Evolutionary conservation across 2,329 filamentous ascomycete species (phyloP).

Genomic region (Diaporthe citriasiana): DNA sequence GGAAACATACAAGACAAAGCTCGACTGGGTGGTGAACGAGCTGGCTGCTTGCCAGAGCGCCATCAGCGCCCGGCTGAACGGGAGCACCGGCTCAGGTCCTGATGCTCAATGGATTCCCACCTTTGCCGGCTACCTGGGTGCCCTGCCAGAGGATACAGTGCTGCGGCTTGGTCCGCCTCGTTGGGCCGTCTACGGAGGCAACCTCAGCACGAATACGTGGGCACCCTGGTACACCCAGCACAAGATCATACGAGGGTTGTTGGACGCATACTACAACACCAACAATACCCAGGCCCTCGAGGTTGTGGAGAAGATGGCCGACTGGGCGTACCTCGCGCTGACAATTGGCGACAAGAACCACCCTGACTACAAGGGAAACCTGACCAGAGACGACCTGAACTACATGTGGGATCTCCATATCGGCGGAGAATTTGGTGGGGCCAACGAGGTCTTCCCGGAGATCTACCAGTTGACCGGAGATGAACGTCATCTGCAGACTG

Average conservation of each 20-base stretch:
- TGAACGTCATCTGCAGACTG: conserved; percentile 48
- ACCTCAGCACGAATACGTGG: conserved; percentile 50
- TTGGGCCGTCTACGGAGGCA: conserved; percentile 50
- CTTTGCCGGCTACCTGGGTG: conserved; percentile 50
- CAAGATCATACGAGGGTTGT: conserved; percentile 52
- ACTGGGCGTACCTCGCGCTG: conserved; percentile 52
- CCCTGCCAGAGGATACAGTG: conserved; percentile 52
- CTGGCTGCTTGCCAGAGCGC: conserved; percentile 50
- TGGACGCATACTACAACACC: conserved; percentile 53
- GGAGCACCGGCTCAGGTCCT: conserved; percentile 39
- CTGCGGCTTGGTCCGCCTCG: conserved; percentile 51
- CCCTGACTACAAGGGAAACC: conserved; percentile 49
- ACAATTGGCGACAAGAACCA: conserved; percentile 53
- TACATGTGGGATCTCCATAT: conserved; percentile 54
- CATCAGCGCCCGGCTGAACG: conserved; percentile 49
- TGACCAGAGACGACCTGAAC: conserved; percentile 52
- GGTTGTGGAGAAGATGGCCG: conserved; percentile 50
- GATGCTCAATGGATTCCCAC: conserved; percentile 49
- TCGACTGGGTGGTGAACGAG: conserved; percentile 53
- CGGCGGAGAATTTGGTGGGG: conserved; percentile 51
- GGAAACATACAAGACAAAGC: conserved; percentile 49
- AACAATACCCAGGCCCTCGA: conserved; percentile 50
- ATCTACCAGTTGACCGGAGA: conserved; percentile 51
- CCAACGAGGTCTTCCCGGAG: conserved; percentile 52
- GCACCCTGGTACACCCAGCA: conserved; percentile 54